Conservation (phyloP, 2,329 filamentous ascomycete species). For the Botrytis porri region DNA sequence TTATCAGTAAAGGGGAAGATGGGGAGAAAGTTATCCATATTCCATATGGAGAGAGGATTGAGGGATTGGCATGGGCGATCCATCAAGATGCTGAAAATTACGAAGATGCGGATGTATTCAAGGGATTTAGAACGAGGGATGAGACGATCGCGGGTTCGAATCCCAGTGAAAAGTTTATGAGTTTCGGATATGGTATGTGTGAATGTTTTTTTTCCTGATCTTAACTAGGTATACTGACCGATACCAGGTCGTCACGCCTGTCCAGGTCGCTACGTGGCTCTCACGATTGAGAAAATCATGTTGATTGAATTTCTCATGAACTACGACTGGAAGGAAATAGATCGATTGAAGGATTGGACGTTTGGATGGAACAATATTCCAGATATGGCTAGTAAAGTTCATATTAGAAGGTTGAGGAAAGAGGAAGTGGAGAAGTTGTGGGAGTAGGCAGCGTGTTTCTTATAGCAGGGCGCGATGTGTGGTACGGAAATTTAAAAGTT, state of each 20-base stretch:
- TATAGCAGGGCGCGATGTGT: neutral
- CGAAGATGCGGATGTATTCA: constrained; percentile 4
- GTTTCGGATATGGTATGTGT: constrained; percentile 16
- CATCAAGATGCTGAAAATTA: constrained; percentile 9
- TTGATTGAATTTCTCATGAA: constrained; percentile 14
- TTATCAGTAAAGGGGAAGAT: neutral
- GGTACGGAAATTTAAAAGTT: neutral
- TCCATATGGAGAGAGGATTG: neutral
- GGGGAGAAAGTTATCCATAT: neutral
- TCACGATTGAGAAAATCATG: constrained; percentile 12
- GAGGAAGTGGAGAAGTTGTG: neutral
- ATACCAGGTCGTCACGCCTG: constrained; percentile 7
- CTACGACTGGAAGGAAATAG: constrained; percentile 16
- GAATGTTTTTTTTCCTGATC: neutral
- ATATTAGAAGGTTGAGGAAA: neutral
- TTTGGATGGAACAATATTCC: constrained; percentile 17
- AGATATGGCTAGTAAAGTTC: constrained; percentile 13
- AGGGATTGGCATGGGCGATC: constrained; percentile 3
- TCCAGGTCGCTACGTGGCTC: constrained; percentile 1
- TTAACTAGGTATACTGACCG: neutral
- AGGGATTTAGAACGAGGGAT: constrained; percentile 5
- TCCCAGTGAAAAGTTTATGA: constrained; percentile 11
- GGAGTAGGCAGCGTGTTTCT: neutral
- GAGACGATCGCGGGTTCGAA: constrained; percentile 1
- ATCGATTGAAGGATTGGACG: constrained; percentile 13